These are phyloP conservation scores for Wickerhamomyces mucosus DNA, from an alignment of 805 yeast genomes.

Conservation along the genomic window DNA sequence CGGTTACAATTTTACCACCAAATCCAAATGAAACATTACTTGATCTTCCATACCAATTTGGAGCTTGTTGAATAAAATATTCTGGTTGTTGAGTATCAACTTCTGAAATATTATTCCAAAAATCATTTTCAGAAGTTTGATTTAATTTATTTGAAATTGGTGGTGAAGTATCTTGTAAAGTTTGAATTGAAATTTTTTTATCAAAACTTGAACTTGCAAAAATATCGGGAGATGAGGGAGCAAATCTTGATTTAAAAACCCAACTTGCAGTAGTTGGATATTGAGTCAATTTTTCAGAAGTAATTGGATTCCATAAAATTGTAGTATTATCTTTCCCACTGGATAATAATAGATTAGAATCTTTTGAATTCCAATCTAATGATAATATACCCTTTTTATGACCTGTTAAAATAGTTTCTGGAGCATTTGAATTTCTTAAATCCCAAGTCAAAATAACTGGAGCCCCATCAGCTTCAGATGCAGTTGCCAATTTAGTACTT, in stretches of 20 bases:
- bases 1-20: slow-evolving; percentile 78
- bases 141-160: slow-evolving; percentile 36
- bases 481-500: slow-evolving; percentile 81
- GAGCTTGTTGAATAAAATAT: slow-evolving; percentile 69
- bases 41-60: slow-evolving; percentile 77
- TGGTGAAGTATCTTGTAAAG: slow-evolving; percentile 78
- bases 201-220: slow-evolving; percentile 87
- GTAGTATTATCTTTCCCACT: slow-evolving; percentile 89
- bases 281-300: slow-evolving; percentile 66
- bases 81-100: slow-evolving; percentile 67
- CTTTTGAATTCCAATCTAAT: slow-evolving; percentile 88
- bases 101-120: slow-evolving; percentile 72
- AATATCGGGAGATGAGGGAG: slow-evolving; percentile 80
- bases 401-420: slow-evolving; percentile 66
- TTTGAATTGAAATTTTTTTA: slow-evolving; percentile 70
- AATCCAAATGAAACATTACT: slow-evolving; percentile 78
- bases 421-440: slow-evolving; percentile 86
- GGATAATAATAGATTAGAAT: slow-evolving; percentile 70
- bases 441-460: slow-evolving; percentile 91
- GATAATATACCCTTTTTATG: slow-evolving; percentile 85
- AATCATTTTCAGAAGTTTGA: slow-evolving; percentile 56
- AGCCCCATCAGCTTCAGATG: slow-evolving; percentile 68
- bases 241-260: slow-evolving; percentile 84
- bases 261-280: slow-evolving; percentile 91
- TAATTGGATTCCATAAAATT: slow-evolving; percentile 80